Evolutionary conservation across 768 basidiomycete genomes (phyloP).

Genomic region (Agaricus sinodeliciosus): DNA sequence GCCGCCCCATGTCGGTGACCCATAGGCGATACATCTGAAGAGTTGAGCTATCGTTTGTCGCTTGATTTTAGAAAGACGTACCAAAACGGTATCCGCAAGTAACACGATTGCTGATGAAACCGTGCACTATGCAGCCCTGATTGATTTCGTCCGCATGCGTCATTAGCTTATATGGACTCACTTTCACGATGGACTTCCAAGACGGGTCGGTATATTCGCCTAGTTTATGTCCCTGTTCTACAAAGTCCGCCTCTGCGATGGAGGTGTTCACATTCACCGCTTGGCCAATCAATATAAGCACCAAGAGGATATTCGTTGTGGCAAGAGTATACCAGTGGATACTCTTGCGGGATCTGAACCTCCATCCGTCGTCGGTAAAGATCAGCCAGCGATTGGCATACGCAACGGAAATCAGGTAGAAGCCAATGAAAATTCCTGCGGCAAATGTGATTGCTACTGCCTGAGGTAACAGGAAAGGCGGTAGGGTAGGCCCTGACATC

Average conservation of each 20-base stretch:
- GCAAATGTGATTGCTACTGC: neutral
- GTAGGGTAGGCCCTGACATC: neutral
- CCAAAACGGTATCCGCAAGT: neutral
- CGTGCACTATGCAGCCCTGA: neutral
- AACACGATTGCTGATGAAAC: neutral
- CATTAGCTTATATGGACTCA: neutral
- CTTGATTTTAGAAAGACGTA: neutral
- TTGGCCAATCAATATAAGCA: neutral
- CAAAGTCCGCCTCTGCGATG: neutral
- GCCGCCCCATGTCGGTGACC: neutral
- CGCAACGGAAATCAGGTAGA: neutral
- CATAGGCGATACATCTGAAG: constrained; percentile 10
- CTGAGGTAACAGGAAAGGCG: neutral
- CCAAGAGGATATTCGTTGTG: neutral
- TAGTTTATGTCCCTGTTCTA: neutral
- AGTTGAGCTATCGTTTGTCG: neutral
- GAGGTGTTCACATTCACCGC: neutral
- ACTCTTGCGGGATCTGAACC: neutral
- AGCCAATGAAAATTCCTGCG: neutral
- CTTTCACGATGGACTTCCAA: neutral
- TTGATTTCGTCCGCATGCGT: neutral
- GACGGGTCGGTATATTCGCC: neutral
- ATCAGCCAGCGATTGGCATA: constrained; percentile 3
- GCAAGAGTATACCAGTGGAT: constrained; percentile 1
- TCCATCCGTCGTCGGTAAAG: constrained; percentile 9